phyloP scores from a whole-genome alignment of 495 filamentous ascomycete genomes.

The Massariosphaeria phaeospora region DNA sequence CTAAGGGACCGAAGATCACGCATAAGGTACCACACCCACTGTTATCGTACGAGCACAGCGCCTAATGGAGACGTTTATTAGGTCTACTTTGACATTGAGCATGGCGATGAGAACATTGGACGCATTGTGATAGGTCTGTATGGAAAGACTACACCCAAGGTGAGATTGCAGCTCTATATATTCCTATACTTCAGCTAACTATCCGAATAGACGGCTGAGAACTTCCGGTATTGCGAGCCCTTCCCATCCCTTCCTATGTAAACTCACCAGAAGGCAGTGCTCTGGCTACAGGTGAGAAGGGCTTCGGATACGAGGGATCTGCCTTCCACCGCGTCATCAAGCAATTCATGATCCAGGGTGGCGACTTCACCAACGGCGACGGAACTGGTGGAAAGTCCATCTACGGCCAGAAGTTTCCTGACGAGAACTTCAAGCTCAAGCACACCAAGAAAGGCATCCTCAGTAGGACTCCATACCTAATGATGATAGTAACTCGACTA shows the following conservation, averaged over 20 bases:
- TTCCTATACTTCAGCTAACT: conserved; percentile 13
- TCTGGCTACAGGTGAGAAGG: conserved; percentile 94
- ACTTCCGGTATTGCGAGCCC: conserved; percentile 65
- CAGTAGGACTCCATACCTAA: conserved; percentile 43
- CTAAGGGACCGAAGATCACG: conserved; percentile 94
- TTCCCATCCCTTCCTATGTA: conserved; percentile 10
- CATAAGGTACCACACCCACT: conserved; percentile 64
- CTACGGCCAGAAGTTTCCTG: conserved; percentile 89
- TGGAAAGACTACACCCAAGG: conserved; percentile 95
- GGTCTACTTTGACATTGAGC: conserved; percentile 92
- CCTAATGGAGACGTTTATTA: too few species aligned
- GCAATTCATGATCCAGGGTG: conserved; percentile 98
- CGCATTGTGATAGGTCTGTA: conserved; percentile 92
- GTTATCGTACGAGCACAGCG: too few species aligned
- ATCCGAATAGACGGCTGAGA: conserved; percentile 70
- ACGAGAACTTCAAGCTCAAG: conserved; percentile 99
- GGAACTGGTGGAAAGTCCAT: conserved; percentile 96
- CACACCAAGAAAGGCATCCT: conserved; percentile 62
- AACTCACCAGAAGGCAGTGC: conserved; percentile 47
- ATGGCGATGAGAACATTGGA: conserved; percentile 80
- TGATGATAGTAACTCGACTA: background rate
- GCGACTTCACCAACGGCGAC: conserved; percentile 95
- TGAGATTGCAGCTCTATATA: conserved; percentile 29
- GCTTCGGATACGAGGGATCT: conserved; percentile 91
- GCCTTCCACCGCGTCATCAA: conserved; percentile 98